Base-by-base conservation (phyloP, 441 rosid species). In the Bruguiera hainesii region DNA sequence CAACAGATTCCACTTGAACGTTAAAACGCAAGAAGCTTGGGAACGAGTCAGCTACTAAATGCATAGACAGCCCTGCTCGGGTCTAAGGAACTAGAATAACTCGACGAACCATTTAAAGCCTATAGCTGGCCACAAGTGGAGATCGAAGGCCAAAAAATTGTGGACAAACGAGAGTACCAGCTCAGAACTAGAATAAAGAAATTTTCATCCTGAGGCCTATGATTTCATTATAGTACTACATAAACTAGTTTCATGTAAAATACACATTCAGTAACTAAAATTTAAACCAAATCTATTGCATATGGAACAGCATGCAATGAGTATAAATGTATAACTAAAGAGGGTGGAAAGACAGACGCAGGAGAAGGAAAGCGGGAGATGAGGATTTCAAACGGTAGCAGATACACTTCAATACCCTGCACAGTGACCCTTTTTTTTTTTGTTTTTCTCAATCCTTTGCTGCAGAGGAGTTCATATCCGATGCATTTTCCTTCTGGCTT, bases 401-500 rank as follows among this genome's bases (percentile, higher is more conserved):
- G 50, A 31, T 23, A 26, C 29, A 21, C 49, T 42, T 50, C 48
- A 8, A 30, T 21, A 70, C 20, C 26, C 50, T 7, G 48, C 46
- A 56, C 31, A 16, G 57, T 66, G 56, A 51, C 25, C 3, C 18
- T 7, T 55, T 52, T 26, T 53, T 20, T 33, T 67, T 80, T n/a
- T 6, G 55, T 48, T 23, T 53, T 23, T 30, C 68, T 80, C 76
- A 79, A 59, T 85, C 85, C 63, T 75, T 80, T 48, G 77, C 7
- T 23, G 68, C 60, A 16, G 85, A 62, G 1, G 76, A 49, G 50
- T 65, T 73, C 7, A 65, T 51, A n/a, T 87, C 86, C 13, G 89
- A 71, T 56, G 82, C 46, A 60, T 66, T 76, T 53, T 89, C 97
- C 68, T 84, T 84, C 71, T 81, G 94, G 71, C 73, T 73, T 16